Percentiles rank a stretch among this genome's conserved stretches.
Evolutionary conservation across 1,139 yeast genomes (phyloP).

Genomic region (Pichia terricola): DNA sequence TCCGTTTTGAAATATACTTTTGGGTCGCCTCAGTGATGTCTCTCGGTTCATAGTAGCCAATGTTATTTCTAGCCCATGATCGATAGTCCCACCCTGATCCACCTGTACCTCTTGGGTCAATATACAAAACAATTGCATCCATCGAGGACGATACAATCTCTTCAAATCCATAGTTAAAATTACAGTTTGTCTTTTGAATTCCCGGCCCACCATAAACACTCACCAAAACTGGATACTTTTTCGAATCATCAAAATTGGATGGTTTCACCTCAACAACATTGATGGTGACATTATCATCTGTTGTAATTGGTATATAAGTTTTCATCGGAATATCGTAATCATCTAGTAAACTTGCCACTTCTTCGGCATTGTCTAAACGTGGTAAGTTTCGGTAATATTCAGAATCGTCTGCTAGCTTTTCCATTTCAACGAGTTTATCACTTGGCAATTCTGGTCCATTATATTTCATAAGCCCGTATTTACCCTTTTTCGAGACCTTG

Average conservation of each 20-base stretch:
- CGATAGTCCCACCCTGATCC: conserved; percentile 75
- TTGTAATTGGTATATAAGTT: conserved; percentile 31
- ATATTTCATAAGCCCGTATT: conserved; percentile 44
- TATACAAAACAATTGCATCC: conserved; percentile 66
- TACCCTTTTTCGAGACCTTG: conserved; percentile 45
- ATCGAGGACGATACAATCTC: conserved; percentile 58
- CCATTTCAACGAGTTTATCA: conserved; percentile 47
- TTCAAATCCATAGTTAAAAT: conserved; percentile 53
- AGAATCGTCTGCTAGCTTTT: conserved; percentile 25
- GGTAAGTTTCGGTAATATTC: conserved; percentile 21
- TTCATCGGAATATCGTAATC: conserved; percentile 49
- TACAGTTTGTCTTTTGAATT: conserved; percentile 57
- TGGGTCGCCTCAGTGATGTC: conserved; percentile 66
- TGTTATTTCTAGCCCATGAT: conserved; percentile 53
- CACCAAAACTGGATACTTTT: conserved; percentile 71
- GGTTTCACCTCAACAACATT: conserved; percentile 75
- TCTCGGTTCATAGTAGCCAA: conserved; percentile 84
- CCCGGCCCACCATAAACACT: conserved; percentile 95
- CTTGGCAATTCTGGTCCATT: conserved; percentile 61
- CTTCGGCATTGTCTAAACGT: conserved; percentile 26
- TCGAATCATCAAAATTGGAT: conserved; percentile 45
- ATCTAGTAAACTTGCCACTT: conserved; percentile 25
- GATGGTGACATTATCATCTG: conserved; percentile 33
- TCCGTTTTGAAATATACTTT: conserved; percentile 43
- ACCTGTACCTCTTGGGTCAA: conserved; percentile 95